Evolutionary conservation across 371 early-diverging fungal species (phyloP), one percentile per base, ranked within the genome.

Genomic region (Mortierella sp.): DNA sequence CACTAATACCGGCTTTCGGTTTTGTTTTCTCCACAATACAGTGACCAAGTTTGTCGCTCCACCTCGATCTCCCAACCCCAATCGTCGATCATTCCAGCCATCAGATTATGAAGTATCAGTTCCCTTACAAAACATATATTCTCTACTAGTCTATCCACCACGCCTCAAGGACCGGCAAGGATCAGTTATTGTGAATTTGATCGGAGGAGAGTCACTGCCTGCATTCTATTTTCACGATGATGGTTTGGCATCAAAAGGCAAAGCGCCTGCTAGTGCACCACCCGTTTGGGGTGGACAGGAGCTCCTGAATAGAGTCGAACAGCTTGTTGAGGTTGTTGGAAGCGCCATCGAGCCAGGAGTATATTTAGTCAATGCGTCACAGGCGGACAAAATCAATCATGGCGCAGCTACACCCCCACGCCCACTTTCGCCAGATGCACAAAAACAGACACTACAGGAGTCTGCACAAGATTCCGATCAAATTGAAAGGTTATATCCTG

Each of bases 161-260:
- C 81, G 85, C n/a, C 70, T 88, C 61, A 87, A 83, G 13, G 84
- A 85, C 31, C 84, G 89, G 68, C 72, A 88, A 56, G 89, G 89
- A 15, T 88, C 87, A 1, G 67, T 88, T 3, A 84, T 87, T 32
- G 54, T 88, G 29, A 88, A 86, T 42, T 29, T 88, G 60, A 75
- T 72, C 9, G 84, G 85, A n/a, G 88, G 88, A 28, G 85, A 71
- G 40, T 84, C 84, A 2, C 60, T 88, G 15, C 86, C 86, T 2
- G 89, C 87, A 6, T 83, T 88, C 69, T 86, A 83, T 78, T 88
- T 88, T 64, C 88, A 87, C 35, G 86, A 88, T 54, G 86, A 85
- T 19, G 83, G 77, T 61, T 10, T 84, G 72, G 83, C 72, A 66
- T 57, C 65, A 73, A 54, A 70, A 45, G 71, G 62, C 17, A 70